Conservation (phyloP, 352 stramenopile genomes). For the Peronospora belbahrii region DNA sequence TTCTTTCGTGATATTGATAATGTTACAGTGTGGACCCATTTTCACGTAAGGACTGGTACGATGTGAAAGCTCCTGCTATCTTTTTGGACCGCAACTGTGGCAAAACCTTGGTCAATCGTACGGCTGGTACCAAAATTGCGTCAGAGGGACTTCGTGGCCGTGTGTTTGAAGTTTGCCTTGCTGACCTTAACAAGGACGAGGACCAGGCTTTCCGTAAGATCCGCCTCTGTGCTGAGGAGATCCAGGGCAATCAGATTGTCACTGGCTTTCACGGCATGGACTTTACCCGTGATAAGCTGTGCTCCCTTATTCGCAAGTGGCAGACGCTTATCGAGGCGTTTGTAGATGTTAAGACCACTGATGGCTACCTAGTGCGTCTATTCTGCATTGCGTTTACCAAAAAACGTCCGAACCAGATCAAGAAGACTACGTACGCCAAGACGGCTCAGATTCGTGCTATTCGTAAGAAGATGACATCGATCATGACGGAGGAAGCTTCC, state of each 20-base stretch:
- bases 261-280: conserved; percentile 91
- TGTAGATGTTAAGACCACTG: conserved; percentile 98
- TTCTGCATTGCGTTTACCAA: conserved; percentile 99
- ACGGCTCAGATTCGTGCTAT: conserved; percentile 95
- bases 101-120: conserved; percentile 99
- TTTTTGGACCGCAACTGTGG: conserved; percentile 96
- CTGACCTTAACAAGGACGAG: conserved; percentile 98
- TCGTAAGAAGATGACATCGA: conserved; percentile 97
- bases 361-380: conserved; percentile 98
- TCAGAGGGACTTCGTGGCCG: conserved; percentile 97
- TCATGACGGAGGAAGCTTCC: conserved; percentile 95
- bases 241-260: conserved; percentile 87
- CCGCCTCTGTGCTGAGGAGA: conserved; percentile 97
- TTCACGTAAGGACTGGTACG: conserved; percentile 96
- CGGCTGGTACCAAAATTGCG: conserved; percentile 93
- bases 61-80: conserved; percentile 97
- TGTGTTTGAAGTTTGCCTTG: conserved; percentile 98
- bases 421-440: conserved; percentile 99
- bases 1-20: conserved; percentile 6
- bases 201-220: conserved; percentile 98
- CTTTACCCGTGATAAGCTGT: conserved; percentile 98
- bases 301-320: conserved; percentile 99
- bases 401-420: conserved; percentile 97
- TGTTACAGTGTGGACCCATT: conserved; percentile 93
- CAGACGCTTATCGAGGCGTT: conserved; percentile 98